Conservation (phyloP, 2,329 filamentous ascomycete species). For the Metarhizium brunneum region DNA sequence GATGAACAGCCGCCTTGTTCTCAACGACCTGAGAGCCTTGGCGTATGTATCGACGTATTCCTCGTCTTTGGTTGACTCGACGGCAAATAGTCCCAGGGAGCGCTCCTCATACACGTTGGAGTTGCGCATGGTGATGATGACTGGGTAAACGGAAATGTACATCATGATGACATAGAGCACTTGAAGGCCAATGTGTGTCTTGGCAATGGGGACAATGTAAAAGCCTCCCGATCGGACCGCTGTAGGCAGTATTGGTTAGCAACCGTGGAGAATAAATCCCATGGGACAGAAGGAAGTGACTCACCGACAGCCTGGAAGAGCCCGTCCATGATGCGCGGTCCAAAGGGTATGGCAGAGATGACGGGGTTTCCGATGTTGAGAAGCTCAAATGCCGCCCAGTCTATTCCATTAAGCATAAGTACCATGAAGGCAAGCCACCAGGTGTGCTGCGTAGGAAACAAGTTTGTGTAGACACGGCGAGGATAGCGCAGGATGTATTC, state of each 20-base stretch:
- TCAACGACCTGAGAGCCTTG: background rate
- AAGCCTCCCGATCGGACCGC: conserved; percentile 58
- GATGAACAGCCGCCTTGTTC: conserved; percentile 26
- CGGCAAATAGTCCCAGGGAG: conserved; percentile 48
- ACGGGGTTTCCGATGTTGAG: conserved; percentile 53
- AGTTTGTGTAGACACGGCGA: conserved; percentile 49
- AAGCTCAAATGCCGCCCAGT: conserved; percentile 56
- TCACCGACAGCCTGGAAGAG: conserved; percentile 53
- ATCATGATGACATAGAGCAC: conserved; percentile 56
- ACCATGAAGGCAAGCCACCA: conserved; percentile 55
- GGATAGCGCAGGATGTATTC: conserved; percentile 47
- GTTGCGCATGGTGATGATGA: conserved; percentile 50
- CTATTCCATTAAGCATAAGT: conserved; percentile 30
- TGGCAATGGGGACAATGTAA: conserved; percentile 52
- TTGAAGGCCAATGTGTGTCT: conserved; percentile 47
- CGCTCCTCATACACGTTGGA: conserved; percentile 41
- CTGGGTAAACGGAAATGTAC: conserved; percentile 56
- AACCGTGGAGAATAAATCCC: no score
- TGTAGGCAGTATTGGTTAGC: conserved; percentile 5
- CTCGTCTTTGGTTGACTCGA: conserved; percentile 4
- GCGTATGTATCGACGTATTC: background rate
- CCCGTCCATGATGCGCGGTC: conserved; percentile 51
- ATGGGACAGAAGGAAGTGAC: conserved; percentile 9
- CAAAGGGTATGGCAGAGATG: conserved; percentile 40
- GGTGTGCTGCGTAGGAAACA: conserved; percentile 55